Evolutionary conservation across 139 green algal genomes (phyloP), one percentile per base, ranked within the genome.

Genomic region (Yamagishiella unicocca): DNA sequence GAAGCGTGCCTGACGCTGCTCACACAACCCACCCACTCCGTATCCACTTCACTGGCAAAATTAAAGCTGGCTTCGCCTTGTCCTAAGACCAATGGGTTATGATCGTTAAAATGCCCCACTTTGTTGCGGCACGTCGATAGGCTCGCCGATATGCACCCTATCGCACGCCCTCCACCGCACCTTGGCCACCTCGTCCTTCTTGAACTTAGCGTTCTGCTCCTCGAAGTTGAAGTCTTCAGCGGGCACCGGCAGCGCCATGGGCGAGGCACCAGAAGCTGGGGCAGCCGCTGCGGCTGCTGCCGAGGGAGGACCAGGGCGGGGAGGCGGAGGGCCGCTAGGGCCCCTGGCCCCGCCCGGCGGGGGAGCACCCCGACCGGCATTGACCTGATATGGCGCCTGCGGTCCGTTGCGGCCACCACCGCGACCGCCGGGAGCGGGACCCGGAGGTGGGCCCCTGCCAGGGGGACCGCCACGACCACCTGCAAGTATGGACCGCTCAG

Each of bases 181-280:
- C 89, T 94, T 93, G 58, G 66, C 76, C 10, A 95, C 17, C 29
- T 95, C 90, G 37, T 95, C 93, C 91, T 98, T 98, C 78, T 98
- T 95, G 85, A 98, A 98, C 85, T 95, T 96, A 53, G 89, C 86
- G 43, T 97, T 91, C 66, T 90, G 90, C 82, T 94, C 95, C 82
- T 97, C 92, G 88, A 98, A 98, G 87, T 98, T 91, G 82, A 97
- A 98, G 73, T 98, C 96, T 87, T 98, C 96, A 37, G 90, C 89
- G 40, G 93, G 95, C n/a, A 97, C 92, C 35, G 89, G 86, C 29
- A 95, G 84, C 67, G 91, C 68, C 66, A 91, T 87, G 21, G 93
- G 74, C 31, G 83, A 53, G 10, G 83, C 45, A 6, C 50, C 24
- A 35, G 81, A 33, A 17, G 74, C 45, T 62, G 37, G 50, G 83